These are phyloP conservation scores for Stereum hirsutum DNA, from an alignment of 1,284 basidiomycete genomes.

Conservation along the genomic window DNA sequence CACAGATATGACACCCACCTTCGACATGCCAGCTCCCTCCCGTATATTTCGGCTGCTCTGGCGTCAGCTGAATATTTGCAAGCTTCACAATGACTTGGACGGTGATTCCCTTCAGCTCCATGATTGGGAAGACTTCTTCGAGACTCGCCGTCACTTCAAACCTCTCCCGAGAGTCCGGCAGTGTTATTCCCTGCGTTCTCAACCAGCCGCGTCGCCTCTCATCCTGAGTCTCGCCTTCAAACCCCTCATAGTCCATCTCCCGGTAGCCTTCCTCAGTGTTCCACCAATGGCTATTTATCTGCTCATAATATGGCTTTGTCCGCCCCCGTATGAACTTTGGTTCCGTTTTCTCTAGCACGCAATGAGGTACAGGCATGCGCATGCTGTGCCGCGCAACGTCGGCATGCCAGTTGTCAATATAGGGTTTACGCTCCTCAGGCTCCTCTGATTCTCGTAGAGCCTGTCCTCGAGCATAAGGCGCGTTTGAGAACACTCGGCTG, in stretches of 20 bases:
- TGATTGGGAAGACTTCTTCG: neutral
- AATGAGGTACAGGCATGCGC: neutral
- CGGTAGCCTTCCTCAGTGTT: neutral
- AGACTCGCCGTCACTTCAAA: neutral
- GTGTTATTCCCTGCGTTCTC: neutral
- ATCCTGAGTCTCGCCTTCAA: neutral
- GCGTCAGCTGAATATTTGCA: slow-evolving; percentile 36
- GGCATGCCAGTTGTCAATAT: neutral
- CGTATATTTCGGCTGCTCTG: slow-evolving; percentile 24
- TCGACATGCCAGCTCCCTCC: slow-evolving; percentile 28
- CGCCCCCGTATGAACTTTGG: neutral
- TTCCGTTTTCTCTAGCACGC: neutral
- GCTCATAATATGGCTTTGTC: neutral
- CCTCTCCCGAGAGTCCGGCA: neutral
- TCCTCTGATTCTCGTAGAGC: too few species aligned
- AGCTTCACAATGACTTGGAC: slow-evolving; percentile 44
- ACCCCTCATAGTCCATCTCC: neutral
- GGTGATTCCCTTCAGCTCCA: slow-evolving; percentile 13
- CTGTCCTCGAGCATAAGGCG: too few species aligned
- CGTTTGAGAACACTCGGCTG: too few species aligned
- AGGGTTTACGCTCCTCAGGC: neutral
- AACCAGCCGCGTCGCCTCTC: neutral
- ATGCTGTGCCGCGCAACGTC: neutral
- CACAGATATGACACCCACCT: slow-evolving; percentile 9
- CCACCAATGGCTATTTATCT: neutral